Evolutionary conservation across 192 early-diverging fungal genomes (phyloP).

Genomic region (Spizellomyces sp.): DNA sequence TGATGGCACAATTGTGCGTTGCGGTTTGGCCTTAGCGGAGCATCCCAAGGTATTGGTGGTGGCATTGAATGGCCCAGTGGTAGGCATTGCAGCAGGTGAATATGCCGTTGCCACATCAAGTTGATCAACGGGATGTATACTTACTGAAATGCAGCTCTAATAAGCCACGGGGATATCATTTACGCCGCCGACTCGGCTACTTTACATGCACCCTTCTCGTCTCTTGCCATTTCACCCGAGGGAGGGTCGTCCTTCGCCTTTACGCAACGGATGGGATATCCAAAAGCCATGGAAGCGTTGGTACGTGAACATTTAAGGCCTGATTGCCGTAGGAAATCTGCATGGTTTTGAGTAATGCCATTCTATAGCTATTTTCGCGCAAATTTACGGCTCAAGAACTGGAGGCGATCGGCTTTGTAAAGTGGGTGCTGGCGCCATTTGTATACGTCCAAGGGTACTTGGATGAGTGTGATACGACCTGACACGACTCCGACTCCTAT

Average conservation of each 20-base stretch:
- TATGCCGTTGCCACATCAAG: neutral
- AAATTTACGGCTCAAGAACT: conserved; percentile 33
- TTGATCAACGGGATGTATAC: neutral
- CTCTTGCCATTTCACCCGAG: conserved; percentile 37
- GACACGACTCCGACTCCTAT: neutral
- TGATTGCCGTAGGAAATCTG: neutral
- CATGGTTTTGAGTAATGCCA: neutral
- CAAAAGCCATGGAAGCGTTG: conserved; percentile 35
- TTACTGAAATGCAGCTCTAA: conserved; percentile 14
- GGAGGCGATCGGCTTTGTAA: conserved; percentile 17
- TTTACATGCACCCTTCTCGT: conserved; percentile 35
- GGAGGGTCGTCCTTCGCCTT: conserved; percentile 27
- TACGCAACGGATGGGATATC: conserved; percentile 25
- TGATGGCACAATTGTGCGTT: conserved; percentile 14
- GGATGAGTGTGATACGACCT: neutral
- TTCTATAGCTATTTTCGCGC: conserved; percentile 23
- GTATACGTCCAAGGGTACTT: neutral
- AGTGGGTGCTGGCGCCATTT: conserved; percentile 5
- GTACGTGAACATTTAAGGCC: conserved; percentile 5
- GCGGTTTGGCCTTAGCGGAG: conserved; percentile 5
- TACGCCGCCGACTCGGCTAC: conserved; percentile 28
- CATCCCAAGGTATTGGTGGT: conserved; percentile 36
- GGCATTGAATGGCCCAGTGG: conserved; percentile 36
- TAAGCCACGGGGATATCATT: conserved; percentile 36
- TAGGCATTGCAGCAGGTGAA: conserved; percentile 29